Conservation (phyloP, 2,329 filamentous ascomycete species). For the Escovopsis weberi region DNA sequence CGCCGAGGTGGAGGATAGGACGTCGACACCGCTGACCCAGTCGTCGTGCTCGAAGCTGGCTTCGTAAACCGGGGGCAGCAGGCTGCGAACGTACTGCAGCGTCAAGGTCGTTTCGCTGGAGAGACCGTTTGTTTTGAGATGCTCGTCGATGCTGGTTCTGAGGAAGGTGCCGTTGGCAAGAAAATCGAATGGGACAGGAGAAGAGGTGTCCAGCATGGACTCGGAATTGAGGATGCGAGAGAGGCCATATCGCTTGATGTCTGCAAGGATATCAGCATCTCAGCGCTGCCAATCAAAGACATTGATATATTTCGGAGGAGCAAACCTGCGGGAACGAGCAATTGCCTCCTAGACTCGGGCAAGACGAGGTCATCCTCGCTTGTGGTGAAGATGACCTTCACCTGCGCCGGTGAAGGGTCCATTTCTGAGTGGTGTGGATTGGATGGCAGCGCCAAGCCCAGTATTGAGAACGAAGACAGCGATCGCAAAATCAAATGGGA, state of each 20-base stretch:
- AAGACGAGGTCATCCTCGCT: constrained; percentile 46
- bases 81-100: constrained; percentile 83
- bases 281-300: background rate
- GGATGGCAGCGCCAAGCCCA: background rate
- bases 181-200: constrained; percentile 78
- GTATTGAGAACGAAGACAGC: too few species aligned
- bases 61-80: constrained; percentile 79
- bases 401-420: constrained; percentile 33
- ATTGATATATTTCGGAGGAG: background rate
- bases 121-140: constrained; percentile 71
- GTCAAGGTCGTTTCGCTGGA: constrained; percentile 77
- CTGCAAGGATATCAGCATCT: constrained; percentile 19
- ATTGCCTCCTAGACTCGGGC: constrained; percentile 44
- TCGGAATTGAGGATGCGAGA: constrained; percentile 58
- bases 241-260: constrained; percentile 55
- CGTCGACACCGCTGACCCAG: constrained; percentile 82
- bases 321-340: constrained; percentile 47
- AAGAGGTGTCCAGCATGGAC: constrained; percentile 50
- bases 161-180: constrained; percentile 89
- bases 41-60: constrained; percentile 95
- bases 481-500: too few species aligned
- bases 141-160: constrained; percentile 78
- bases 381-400: constrained; percentile 55
- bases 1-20: constrained; percentile 53
- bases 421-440: constrained; percentile 11